phyloP scores from a whole-genome alignment of 768 basidiomycete species.

The Mycena amicta region DNA sequence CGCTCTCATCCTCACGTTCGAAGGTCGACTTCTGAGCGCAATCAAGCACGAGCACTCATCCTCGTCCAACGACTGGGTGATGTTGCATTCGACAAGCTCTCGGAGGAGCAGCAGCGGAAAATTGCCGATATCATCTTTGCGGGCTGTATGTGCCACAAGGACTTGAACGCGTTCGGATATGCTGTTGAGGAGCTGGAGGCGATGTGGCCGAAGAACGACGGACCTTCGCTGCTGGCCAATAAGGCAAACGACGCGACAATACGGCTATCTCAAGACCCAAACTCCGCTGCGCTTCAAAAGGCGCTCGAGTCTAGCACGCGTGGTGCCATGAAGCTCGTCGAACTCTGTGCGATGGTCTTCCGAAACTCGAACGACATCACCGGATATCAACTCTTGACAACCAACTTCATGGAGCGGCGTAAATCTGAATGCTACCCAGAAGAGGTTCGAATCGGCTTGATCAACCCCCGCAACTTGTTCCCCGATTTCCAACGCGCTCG shows the following conservation, averaged over 20 bases:
- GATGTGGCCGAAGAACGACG: background rate
- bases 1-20: background rate
- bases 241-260: slow-evolving; percentile 29
- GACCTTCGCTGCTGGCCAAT: slow-evolving; percentile 23
- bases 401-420: slow-evolving; percentile 14
- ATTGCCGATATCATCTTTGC: background rate
- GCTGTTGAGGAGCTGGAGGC: background rate
- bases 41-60: background rate
- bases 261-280: slow-evolving; percentile 3
- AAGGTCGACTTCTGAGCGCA: background rate
- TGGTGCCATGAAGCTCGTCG: slow-evolving; percentile 28
- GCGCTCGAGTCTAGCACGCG: slow-evolving; percentile 23
- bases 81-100: background rate
- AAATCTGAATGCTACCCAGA: slow-evolving; percentile 10
- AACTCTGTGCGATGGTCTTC: slow-evolving; percentile 29
- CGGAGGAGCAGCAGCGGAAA: background rate
- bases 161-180: background rate
- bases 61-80: background rate
- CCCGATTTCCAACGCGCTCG: slow-evolving; percentile 27
- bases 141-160: background rate
- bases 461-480: slow-evolving; percentile 1
- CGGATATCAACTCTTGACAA: slow-evolving; percentile 27
- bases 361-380: slow-evolving; percentile 31
- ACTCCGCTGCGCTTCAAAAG: slow-evolving; percentile 11
- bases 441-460: background rate